Evolutionary conservation across 148 eudicot genomes (phyloP), one percentile per base, ranked within the genome.

Genomic region (Rhododendron simsii): DNA sequence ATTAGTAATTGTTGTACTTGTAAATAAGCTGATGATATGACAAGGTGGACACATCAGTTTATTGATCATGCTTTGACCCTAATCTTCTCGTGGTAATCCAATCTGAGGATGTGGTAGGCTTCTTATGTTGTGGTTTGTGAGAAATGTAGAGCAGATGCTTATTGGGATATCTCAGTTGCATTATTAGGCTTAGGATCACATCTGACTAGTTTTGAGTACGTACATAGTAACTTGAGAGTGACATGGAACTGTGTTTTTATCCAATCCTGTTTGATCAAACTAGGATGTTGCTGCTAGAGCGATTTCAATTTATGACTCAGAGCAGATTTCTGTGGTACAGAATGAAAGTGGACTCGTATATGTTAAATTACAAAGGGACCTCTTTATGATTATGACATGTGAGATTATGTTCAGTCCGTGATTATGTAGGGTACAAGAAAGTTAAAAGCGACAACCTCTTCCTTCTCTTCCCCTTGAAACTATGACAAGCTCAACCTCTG

Each of bases 131-230:
- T 18, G 48, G n/a, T 44, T 20, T 44, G 48, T 41, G 51, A 77
- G 80, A 77, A 77, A 41, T 44, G 7, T 77, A 21, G 51, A 41
- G 50, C 23, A 77, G 48, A 44, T 77, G 4, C 9, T 2, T 75
- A 12, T 28, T 41, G 45, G 48, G 13, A 41, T 77, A 37, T 75
- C 11, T 37, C 79, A 33, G 48, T 39, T 18, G 48, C 41, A 33
- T 75, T 75, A 75, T 75, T 37, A 75, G 79, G 41, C 79, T 39
- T 75, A 5, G 79, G 79, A 75, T 75, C 79, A 35, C 21, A 73
- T 75, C 79, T 35, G 47, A 75, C 44, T 35, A 39, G 23, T 75
- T 75, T 35, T 74, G 20, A 74, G 15, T 35, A 76, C n/a, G 7
- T 37, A 37, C 39, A 37, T 75, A 8, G 26, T 41, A 8, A 78